These are phyloP conservation scores for Tylopilus felleus DNA, from an alignment of 768 basidiomycete genomes.

Conservation along the genomic window DNA sequence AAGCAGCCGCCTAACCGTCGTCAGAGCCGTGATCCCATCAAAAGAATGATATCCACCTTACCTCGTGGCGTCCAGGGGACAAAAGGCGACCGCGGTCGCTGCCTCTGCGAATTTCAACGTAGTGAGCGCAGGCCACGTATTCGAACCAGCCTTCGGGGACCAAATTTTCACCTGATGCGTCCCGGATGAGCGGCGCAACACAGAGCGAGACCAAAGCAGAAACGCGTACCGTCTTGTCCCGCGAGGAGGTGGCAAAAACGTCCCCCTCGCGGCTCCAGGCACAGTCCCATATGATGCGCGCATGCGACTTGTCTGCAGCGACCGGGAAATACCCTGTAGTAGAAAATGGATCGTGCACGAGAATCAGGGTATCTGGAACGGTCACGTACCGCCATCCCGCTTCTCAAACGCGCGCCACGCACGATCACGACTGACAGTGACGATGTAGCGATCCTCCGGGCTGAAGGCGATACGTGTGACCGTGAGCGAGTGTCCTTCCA, in stretches of 20 bases:
- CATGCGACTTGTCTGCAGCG: slow-evolving; percentile 78
- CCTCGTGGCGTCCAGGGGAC: slow-evolving; percentile 41
- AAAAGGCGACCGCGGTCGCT: slow-evolving; percentile 78
- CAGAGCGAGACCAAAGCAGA: neutral
- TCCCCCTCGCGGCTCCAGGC: slow-evolving; percentile 77
- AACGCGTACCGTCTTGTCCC: slow-evolving; percentile 82
- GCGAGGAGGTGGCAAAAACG: slow-evolving; percentile 87
- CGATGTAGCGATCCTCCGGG: slow-evolving; percentile 69
- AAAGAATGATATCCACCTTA: slow-evolving; percentile 23
- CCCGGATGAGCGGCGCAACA: neutral
- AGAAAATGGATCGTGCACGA: neutral
- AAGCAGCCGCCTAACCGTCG: slow-evolving; percentile 46
- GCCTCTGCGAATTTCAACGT: slow-evolving; percentile 73
- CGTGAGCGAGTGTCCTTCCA: slow-evolving; percentile 84
- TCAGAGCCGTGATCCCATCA: neutral
- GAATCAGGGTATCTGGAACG: neutral
- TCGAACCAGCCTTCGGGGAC: slow-evolving; percentile 38
- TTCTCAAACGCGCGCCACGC: slow-evolving; percentile 82
- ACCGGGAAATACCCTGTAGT: slow-evolving; percentile 56
- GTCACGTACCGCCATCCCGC: slow-evolving; percentile 38
- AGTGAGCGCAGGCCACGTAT: slow-evolving; percentile 53
- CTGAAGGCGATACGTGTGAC: slow-evolving; percentile 91
- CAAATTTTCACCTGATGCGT: slow-evolving; percentile 76
- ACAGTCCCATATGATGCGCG: slow-evolving; percentile 94
- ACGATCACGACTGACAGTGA: slow-evolving; percentile 89